phyloP scores from a whole-genome alignment of 257 asterid genomes.

The Jacaranda mimosifolia region DNA sequence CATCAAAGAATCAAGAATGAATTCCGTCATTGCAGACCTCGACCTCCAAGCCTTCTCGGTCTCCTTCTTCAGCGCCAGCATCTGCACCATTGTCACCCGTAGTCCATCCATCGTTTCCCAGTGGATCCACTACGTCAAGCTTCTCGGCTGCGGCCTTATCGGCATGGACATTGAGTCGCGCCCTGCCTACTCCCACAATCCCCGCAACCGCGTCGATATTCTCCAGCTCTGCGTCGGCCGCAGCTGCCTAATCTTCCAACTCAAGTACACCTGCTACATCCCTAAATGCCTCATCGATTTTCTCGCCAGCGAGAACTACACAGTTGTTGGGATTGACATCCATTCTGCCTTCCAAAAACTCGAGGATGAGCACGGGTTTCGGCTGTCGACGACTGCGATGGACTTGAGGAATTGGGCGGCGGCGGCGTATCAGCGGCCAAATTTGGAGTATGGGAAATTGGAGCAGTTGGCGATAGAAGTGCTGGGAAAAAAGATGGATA shows the following conservation, averaged over 20 bases:
- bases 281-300: constrained; percentile 38
- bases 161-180: constrained; percentile 59
- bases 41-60: too few relatives aligned
- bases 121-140: constrained; percentile 41
- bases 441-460: constrained; percentile 20
- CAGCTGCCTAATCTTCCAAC: constrained; percentile 47
- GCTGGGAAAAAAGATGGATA: constrained; percentile 38
- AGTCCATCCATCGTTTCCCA: not conserved
- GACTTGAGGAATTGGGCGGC: constrained; percentile 41
- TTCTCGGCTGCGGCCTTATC: constrained; percentile 40
- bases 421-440: not conserved
- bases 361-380: constrained; percentile 21
- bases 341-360: constrained; percentile 37
- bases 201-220: constrained; percentile 40
- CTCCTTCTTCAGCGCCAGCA: too few relatives aligned
- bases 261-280: constrained; percentile 31
- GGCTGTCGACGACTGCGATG: not conserved
- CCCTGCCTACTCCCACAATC: constrained; percentile 16
- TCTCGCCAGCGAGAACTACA: constrained; percentile 25
- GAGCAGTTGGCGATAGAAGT: constrained; percentile 32
- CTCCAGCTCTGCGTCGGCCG: constrained; percentile 50
- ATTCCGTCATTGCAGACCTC: too few relatives aligned
- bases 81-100: too few relatives aligned
- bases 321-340: constrained; percentile 44
- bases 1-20: too few relatives aligned